phyloP scores from a whole-genome alignment of 345 rosid genomes.

The Gossypium herbaceum region DNA sequence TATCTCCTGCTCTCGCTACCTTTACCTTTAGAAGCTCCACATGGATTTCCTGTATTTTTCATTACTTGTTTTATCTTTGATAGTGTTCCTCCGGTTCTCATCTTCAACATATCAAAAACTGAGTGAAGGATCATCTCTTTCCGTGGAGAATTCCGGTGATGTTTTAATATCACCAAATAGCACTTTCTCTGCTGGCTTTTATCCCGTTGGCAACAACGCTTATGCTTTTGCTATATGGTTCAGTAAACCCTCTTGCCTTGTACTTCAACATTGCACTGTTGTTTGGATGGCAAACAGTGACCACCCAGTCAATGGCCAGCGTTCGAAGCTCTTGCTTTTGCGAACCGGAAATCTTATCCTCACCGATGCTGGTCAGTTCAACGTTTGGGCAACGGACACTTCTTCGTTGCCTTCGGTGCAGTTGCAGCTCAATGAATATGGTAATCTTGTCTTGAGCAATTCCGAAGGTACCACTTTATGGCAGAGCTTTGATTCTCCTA shows the following conservation, averaged over 20 bases:
- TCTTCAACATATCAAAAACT: not conserved
- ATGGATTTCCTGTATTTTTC: not conserved
- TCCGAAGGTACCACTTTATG: not conserved
- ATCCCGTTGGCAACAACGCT: constrained; percentile 26
- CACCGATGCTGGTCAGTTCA: constrained; percentile 17
- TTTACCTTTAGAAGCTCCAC: not conserved
- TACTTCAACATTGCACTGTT: constrained; percentile 8
- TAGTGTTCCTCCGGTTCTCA: not conserved
- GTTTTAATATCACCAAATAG: not conserved
- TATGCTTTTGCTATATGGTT: constrained; percentile 27
- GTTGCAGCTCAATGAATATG: constrained; percentile 19
- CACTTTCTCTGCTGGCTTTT: constrained; percentile 29
- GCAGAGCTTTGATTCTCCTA: constrained; percentile 39
- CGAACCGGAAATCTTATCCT: constrained; percentile 19
- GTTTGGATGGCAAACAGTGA: constrained; percentile 38
- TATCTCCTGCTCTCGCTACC: not conserved
- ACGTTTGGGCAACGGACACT: not conserved
- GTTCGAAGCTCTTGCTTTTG: constrained; percentile 22
- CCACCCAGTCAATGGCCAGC: constrained; percentile 25
- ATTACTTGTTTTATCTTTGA: not conserved
- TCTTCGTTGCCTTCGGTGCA: not conserved
- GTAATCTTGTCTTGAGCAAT: constrained; percentile 27
- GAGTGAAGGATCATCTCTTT: not conserved
- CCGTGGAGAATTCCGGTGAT: not conserved
- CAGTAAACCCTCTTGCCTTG: not conserved